Base-by-base conservation (phyloP, 495 filamentous ascomycete genomes). In the Cryomyces minteri region DNA sequence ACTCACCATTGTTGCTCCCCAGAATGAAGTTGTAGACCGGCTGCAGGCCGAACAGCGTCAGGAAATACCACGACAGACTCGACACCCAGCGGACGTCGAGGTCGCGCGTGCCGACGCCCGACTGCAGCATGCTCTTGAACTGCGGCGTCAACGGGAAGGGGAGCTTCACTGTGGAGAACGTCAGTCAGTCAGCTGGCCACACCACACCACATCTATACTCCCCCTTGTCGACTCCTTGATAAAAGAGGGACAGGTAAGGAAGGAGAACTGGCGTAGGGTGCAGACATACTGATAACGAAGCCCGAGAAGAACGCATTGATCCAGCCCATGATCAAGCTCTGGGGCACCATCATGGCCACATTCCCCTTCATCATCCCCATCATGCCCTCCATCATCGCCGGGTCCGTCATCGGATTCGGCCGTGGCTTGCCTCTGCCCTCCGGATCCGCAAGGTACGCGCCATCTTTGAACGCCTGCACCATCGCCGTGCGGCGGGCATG, bases 281-380 rank as follows among this genome's bases (percentile, higher is more conserved):
- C n/a, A n/a, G n/a, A 37, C 34, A 37, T 37, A 94, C 87, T 83
- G 40, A 96, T 94, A 36, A 98, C 90, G 61, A 93, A 98, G 18
- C 90, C 90, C 38, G 82, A 86, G 56, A 98, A 98, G 61, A 96
- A 96, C 0, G 90, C 86, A 68, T 96, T 98, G 55, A 98, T 95
- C 90, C 90, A 98, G 44, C 90, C 85, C 90, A 98, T 98, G 51
- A 96, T 96, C 62, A 96, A 62, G 4, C 88, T 96, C 61, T 98
- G 93, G 40, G 90, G 92, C 37, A 98, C 85, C 72, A 98, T 96
- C 90, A 94, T 96, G 52, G 88, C 87, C 84, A 98, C 94, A 56
- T 98, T 94, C 43, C 86, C 86, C 76, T 95, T 98, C 77, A 96
- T 84, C 86, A 93, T 93, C 46, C 88, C 88, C 90, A 96, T 96